Evolutionary conservation across 345 rosid genomes (phyloP).

Genomic region (Salix arbutifolia): DNA sequence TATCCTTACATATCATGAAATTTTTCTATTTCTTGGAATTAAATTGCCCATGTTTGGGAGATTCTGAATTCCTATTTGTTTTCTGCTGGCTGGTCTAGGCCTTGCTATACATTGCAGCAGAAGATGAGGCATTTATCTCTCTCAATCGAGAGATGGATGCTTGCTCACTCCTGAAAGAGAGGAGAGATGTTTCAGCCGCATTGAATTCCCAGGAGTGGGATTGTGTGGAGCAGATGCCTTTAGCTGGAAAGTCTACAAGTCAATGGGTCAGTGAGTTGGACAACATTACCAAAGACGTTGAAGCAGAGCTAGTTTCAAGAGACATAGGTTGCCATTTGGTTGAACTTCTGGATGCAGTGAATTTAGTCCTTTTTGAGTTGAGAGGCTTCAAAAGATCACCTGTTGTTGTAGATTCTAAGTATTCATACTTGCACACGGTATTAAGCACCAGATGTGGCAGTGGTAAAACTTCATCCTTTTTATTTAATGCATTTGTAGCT

Average conservation of each 20-base stretch:
- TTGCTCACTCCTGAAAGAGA: constrained; percentile 43
- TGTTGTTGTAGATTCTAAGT: constrained; percentile 58
- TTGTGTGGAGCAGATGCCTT: constrained; percentile 49
- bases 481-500: constrained; percentile 5
- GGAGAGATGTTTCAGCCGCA: constrained; percentile 33
- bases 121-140: constrained; percentile 76
- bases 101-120: constrained; percentile 77
- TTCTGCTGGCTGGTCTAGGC: constrained; percentile 42
- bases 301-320: constrained; percentile 73
- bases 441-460: constrained; percentile 71
- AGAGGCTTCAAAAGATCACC: constrained; percentile 77
- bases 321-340: constrained; percentile 76
- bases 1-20: neutral
- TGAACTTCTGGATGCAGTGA: constrained; percentile 79
- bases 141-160: constrained; percentile 57
- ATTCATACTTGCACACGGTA: constrained; percentile 71
- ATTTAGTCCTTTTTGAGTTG: constrained; percentile 66
- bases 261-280: constrained; percentile 71
- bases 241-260: constrained; percentile 56
- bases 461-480: constrained; percentile 45
- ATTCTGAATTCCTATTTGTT: constrained; percentile 9
- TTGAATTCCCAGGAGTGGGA: constrained; percentile 40
- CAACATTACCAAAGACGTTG: constrained; percentile 65
- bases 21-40: neutral
- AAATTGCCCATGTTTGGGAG: neutral